Base-by-base conservation (phyloP, 2,329 filamentous ascomycete species). In the Monosporascus sp. region DNA sequence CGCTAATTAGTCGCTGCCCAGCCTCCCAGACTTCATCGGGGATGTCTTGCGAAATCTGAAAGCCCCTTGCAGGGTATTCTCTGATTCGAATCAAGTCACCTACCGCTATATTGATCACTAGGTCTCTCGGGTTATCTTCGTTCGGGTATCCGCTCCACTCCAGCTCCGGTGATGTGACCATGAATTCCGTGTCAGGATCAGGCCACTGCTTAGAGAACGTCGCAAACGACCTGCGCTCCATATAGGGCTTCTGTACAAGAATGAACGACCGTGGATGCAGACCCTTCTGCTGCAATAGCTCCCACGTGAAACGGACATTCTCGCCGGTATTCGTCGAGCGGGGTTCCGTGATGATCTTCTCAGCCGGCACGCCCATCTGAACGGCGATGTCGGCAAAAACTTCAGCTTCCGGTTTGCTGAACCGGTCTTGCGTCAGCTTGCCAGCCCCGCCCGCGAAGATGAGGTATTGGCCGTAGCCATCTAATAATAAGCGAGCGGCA, bases 181-280 rank as follows among this genome's bases (percentile, higher is more conserved):
- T 63, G 37, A 76, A 72, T 5, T 57, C 54, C 1, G 67, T 64
- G 27, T 37, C 51, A 18, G 58, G 51, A 18, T 68, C 69, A 0
- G 73, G 74, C 75, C 75, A 77, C 63, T 77, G 75, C 64, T 70
- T 74, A 54, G 64, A 65, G 54, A 77, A 77, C 0, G 74, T 77
- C 1, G 74, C 74, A 43, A 70, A 76, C 5, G 74, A 75, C 6
- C 75, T 61, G 37, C 74, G 62, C 60, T 76, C 74, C 75, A 77
- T 77, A 53, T 77, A 77, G 24, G 74, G 74, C 61, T 77, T 77
- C 60, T 77, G 75, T 8, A 77, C 74, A 1, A 77, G 63, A 17
- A 77, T 63, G 31, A 77, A 68, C 2, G 65, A 70, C 31, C 60
- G 53, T 0, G 67, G 50, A 2, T 38, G 46, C 7, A 73, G 44